These are phyloP conservation scores for Ilyonectria destructans DNA, from an alignment of 2,329 filamentous ascomycete genomes.

Conservation along the genomic window DNA sequence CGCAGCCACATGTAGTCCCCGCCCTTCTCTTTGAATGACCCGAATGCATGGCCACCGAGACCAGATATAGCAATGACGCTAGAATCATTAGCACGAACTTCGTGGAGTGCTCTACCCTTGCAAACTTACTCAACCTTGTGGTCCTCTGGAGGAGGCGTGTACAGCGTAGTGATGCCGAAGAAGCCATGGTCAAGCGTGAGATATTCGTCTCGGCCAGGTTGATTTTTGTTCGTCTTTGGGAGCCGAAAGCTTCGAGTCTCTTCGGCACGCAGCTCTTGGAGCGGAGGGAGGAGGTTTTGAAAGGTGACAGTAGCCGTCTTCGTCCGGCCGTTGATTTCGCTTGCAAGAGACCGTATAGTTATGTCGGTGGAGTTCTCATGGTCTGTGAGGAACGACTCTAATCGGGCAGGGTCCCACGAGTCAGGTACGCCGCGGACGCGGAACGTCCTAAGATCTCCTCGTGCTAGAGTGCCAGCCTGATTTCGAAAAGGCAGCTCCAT, in stretches of 20 bases:
- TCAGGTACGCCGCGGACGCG: conserved; percentile 15
- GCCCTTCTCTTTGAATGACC: conserved; percentile 24
- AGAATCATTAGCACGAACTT: too few relatives aligned
- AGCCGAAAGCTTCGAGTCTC: not conserved
- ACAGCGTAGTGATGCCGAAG: conserved; percentile 23
- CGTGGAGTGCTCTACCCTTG: conserved; percentile 12
- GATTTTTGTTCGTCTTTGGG: not conserved
- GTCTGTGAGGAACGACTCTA: conserved; percentile 3
- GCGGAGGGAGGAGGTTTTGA: not conserved
- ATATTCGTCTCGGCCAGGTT: not conserved
- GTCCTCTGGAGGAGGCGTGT: conserved; percentile 1
- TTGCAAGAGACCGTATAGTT: conserved; percentile 12
- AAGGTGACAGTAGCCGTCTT: conserved; percentile 20
- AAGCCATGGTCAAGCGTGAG: conserved; percentile 19
- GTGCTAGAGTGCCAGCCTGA: too few relatives aligned
- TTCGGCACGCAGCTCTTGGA: not conserved
- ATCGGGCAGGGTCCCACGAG: not conserved
- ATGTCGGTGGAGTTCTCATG: not conserved
- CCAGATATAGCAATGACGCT: conserved; percentile 37
- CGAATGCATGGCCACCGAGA: not conserved
- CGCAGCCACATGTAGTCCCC: conserved; percentile 50
- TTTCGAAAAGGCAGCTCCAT: too few relatives aligned
- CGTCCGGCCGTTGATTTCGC: conserved; percentile 7
- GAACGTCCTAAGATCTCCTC: not conserved
- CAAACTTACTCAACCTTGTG: conserved; percentile 24